Percentiles rank a stretch among this genome's conserved stretches.
These are phyloP conservation scores for Pezicula neosporulosa DNA, from an alignment of 2,329 filamentous ascomycete species.

Conservation along the genomic window DNA sequence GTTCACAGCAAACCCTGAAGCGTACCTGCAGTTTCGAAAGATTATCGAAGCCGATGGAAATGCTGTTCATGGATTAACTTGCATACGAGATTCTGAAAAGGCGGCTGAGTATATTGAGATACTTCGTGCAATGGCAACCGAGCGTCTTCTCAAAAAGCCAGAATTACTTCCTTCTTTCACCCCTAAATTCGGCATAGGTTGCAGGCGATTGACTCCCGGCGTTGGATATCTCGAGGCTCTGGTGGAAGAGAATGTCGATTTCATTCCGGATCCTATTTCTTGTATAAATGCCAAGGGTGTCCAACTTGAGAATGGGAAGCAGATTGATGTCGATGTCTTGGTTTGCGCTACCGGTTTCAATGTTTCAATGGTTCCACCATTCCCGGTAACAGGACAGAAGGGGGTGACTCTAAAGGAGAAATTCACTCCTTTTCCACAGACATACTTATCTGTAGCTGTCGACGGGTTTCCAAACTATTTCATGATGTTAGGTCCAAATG, in stretches of 20 bases:
- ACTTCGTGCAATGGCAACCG: constrained; percentile 36
- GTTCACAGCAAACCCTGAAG: constrained; percentile 34
- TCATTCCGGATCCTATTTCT: constrained; percentile 42
- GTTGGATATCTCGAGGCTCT: constrained; percentile 37
- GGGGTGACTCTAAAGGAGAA: constrained; percentile 14
- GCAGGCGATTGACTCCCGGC: constrained; percentile 38
- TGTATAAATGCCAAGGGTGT: constrained; percentile 33
- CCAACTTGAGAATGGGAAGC: constrained; percentile 24
- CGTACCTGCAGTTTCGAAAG: constrained; percentile 39
- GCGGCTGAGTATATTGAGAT: constrained; percentile 18
- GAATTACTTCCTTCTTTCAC: constrained; percentile 26
- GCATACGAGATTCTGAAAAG: constrained; percentile 34
- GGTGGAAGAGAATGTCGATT: constrained; percentile 31
- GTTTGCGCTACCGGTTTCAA: constrained; percentile 35
- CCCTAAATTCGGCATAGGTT: constrained; percentile 41
- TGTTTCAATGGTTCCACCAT: constrained; percentile 21
- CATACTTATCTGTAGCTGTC: constrained; percentile 22
- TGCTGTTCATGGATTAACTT: constrained; percentile 37
- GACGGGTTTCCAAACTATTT: constrained; percentile 27
- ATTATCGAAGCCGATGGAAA: constrained; percentile 40
- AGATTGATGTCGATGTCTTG: constrained; percentile 32
- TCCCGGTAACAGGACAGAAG: constrained; percentile 21
- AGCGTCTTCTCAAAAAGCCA: constrained; percentile 38
- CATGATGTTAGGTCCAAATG: constrained; percentile 26
- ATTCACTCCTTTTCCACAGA: constrained; percentile 26